Evolutionary conservation across 805 yeast genomes (phyloP), one percentile per base, ranked within the genome.

Genomic region (Candida vaughaniae): DNA sequence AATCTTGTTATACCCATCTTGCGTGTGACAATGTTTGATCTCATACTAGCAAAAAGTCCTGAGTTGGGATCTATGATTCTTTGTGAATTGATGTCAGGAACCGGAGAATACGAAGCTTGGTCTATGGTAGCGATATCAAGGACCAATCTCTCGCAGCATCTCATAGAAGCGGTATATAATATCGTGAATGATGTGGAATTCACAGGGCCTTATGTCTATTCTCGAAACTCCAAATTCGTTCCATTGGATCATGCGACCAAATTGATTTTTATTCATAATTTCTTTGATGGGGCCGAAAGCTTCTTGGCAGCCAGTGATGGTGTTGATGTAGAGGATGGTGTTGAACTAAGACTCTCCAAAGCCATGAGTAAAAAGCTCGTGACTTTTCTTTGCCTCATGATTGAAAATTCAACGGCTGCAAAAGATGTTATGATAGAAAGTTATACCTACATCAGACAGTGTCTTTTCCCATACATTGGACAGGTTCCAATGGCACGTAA

Each of bases 251-350:
- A 20, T 10, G 23, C 9, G 23, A 91, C 84, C 48, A 68, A 62
- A 42, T 73, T 76, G 46, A 80, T 82, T 87, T 51, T 85, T 10
- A 55, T 85, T 25, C 89, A 82, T 58, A 88, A 81, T 53, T 80
- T 83, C 46, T 67, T 85, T 41, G 67, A 78, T n/a, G 77, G 75
- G 43, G 73, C 64, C 25, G 46, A 52, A 16, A 45, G 47, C n/a
- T 64, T 62, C 35, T 48, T 65, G 11, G 48, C 59, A 3, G 61
- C 66, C 1, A 45, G 57, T 5, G 60, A 58, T 11, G 65, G 66
- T 6, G 48, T 60, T 6, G 64, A 55, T 22, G 50, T 51, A 6
- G 58, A 55, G 7, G 56, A 49, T 31, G 66, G 60, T 1, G 47
- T 51, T 35, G 52, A 54, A 43, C 54, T 60, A 5, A 53, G 50